Evolutionary conservation across 495 filamentous ascomycete species (phyloP), one percentile per base, ranked within the genome.

Genomic region (Acidiella bohemica): DNA sequence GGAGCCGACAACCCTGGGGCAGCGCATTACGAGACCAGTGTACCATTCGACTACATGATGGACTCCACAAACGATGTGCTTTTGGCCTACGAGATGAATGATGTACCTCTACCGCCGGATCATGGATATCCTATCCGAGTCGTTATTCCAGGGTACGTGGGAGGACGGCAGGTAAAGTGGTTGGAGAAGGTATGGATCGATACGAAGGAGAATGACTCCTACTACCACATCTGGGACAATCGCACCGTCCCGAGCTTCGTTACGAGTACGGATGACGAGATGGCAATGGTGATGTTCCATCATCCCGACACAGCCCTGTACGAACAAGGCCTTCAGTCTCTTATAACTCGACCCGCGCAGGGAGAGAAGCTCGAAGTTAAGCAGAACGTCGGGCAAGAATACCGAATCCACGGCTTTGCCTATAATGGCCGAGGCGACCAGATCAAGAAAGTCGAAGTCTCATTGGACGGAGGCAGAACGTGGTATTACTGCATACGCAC

Each of bases 351-450:
- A 18, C 56, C 56, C 1, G 47, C 34, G n/a, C 54, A 56, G n/a
- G 53, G 48, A 4, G 57, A 61, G 39, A 56, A 25, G 24, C 30
- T 59, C 9, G 3, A 26, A n/a, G 36, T 58, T 3, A 19, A 9
- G 0, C 49, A 55, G 36, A 46, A 46, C 18, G 42, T 33, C 13
- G 38, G 16, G 13, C 41, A 34, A 2, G 30, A 52, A 21, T 58
- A 59, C 34, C 53, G 54, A 3, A 35, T 75, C 3, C 56, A 67
- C 45, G 73, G 72, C 1, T 75, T 70, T 41, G 72, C 72, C 6
- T 76, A 74, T 49, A 69, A 68, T 3, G 73, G 73, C 26, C 68
- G 70, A 12, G 46, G 46, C 11, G 33, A 49, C 19, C 42, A 49
- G 25, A 34, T 49, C 9, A 31, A 49, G 30, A 25, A 35, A n/a